Base-by-base conservation (phyloP, 208 protist genomes). In the Trypanosoma cruzi region DNA sequence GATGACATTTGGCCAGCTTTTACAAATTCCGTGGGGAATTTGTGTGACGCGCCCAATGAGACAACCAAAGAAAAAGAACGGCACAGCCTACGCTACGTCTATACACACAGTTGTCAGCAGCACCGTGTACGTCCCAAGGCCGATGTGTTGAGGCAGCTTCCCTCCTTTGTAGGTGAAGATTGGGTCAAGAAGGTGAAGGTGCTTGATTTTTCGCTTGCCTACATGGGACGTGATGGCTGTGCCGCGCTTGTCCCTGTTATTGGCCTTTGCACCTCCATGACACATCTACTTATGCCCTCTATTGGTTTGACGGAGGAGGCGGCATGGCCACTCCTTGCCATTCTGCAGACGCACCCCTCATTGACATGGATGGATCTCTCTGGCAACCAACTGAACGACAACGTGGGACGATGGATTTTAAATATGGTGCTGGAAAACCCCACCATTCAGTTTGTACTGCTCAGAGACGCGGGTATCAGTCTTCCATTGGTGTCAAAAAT, bases 341-440 rank as follows among this genome's bases (percentile, higher is more conserved):
- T 70, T 26, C 49, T 75, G 29, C 29, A 61, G 22, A 49, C 36
- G 22, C 71, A 72, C 52, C 60, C 56, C 1, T 54, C 28, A n/a
- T 42, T 87, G 20, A 64, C 69, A 16, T 80, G 60, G 49, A 57
- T 87, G 16, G 72, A 87, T 52, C 28, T 87, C 18, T 82, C 74
- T 26, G 22, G 44, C 3, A 87, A 87, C 46, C 53, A 29, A 16
- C 69, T 88, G 24, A 65, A 69, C 34, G 79, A 84, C 46, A 40
- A 42, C 48, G 71, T 62, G 8, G 79, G 82, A 0, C 69, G 62
- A 7, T 74, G 70, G 58, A 69, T 85, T 22, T 48, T 85, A 20
- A 64, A 29, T 32, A 64, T 79, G n/a, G 26, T 73, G 24, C 52
- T 76, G 24, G 65, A 29, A 29, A 62, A 65, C 40, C 60, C 36